Conservation (phyloP, 2,329 filamentous ascomycete genomes). For the Neofusicoccum parvum region DNA sequence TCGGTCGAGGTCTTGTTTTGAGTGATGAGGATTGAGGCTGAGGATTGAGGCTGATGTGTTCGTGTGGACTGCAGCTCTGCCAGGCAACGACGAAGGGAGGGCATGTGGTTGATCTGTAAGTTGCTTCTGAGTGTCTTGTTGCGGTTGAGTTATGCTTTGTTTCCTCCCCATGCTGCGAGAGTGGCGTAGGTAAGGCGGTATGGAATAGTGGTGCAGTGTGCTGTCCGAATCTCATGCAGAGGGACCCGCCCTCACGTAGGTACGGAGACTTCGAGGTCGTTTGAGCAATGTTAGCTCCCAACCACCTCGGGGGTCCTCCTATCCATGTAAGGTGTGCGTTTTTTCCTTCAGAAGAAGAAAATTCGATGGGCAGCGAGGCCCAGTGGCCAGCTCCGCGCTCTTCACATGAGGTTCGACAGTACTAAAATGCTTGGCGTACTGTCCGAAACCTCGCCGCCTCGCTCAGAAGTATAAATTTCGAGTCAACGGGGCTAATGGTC, state of each 20-base stretch:
- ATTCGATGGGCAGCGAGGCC: neutral
- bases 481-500: constrained; percentile 7
- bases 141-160: neutral
- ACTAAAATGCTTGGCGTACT: neutral
- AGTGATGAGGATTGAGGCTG: constrained; percentile 14
- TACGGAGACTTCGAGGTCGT: neutral
- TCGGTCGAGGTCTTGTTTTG: constrained; percentile 21
- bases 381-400: too few relatives aligned
- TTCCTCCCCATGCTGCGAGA: neutral
- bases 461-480: too few relatives aligned
- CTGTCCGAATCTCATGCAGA: neutral
- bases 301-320: neutral
- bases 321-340: neutral
- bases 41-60: constrained; percentile 20
- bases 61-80: constrained; percentile 43
- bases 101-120: constrained; percentile 60
- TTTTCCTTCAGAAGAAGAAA: neutral
- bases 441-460: too few relatives aligned
- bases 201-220: neutral
- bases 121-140: constrained; percentile 17
- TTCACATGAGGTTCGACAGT: neutral
- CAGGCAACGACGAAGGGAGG: constrained; percentile 49
- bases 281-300: neutral
- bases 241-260: neutral
- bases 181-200: neutral